Conservation (phyloP, 805 yeast species). For the Cephaloascus fragrans region DNA sequence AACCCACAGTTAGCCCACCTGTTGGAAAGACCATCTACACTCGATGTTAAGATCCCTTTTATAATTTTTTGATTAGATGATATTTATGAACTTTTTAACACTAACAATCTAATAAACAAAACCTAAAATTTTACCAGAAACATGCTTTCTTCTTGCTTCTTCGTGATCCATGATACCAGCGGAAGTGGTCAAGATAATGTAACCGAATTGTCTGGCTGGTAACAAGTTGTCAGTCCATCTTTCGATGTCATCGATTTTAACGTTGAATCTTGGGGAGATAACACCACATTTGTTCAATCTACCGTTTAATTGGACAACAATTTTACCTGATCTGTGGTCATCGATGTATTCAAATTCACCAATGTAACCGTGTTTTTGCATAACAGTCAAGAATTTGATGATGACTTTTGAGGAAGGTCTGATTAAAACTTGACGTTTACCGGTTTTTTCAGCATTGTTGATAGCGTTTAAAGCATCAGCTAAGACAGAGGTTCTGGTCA, state of each 20-base stretch:
- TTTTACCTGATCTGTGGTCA: conserved; percentile 98
- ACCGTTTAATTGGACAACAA: conserved; percentile 94
- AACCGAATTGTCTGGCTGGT: conserved; percentile 99
- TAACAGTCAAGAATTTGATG: conserved; percentile 91
- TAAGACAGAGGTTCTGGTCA: conserved; percentile 97
- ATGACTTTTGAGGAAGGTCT: conserved; percentile 98
- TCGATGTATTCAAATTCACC: conserved; percentile 97
- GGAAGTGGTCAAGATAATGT: conserved; percentile 94
- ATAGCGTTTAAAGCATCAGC: conserved; percentile 98
- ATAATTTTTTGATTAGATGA: too few species aligned
- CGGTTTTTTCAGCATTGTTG: conserved; percentile 98
- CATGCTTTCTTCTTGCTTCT: conserved; percentile 99
- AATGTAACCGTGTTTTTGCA: conserved; percentile 98
- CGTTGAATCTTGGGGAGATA: conserved; percentile 97
- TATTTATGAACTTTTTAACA: too few species aligned
- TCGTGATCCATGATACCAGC: conserved; percentile 99
- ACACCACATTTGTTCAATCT: conserved; percentile 99
- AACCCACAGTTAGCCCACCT: too few species aligned
- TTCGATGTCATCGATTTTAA: conserved; percentile 90
- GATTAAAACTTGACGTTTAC: conserved; percentile 96
- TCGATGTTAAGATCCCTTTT: too few species aligned
- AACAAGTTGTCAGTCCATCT: conserved; percentile 97
- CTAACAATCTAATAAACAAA: conserved; percentile 71
- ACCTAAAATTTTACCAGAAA: conserved; percentile 97
- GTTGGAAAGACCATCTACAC: too few species aligned